Evolutionary conservation across 768 basidiomycete genomes (phyloP).

Genomic region (Pleurotus tuber-regium): DNA sequence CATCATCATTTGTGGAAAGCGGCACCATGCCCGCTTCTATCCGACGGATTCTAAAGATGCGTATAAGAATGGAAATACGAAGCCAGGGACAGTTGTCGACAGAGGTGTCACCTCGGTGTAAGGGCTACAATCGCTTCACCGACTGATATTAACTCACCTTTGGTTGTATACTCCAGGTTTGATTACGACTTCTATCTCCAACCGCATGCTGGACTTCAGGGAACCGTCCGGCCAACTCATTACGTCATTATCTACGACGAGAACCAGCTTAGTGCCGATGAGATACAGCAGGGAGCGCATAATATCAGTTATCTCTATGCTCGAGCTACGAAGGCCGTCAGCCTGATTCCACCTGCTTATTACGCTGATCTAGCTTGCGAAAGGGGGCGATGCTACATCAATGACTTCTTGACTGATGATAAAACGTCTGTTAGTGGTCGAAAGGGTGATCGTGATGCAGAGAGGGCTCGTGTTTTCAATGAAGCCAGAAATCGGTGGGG

Average conservation of each 20-base stretch:
- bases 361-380: constrained; percentile 85
- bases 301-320: constrained; percentile 73
- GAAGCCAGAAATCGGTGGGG: constrained; percentile 53
- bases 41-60: constrained; percentile 47
- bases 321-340: constrained; percentile 82
- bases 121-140: too few species aligned
- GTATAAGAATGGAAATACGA: constrained; percentile 71
- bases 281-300: constrained; percentile 72
- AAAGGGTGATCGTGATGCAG: constrained; percentile 35
- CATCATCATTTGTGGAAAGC: constrained; percentile 69
- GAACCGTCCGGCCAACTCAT: constrained; percentile 69
- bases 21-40: constrained; percentile 43
- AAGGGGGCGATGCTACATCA: constrained; percentile 72
- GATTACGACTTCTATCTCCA: constrained; percentile 70
- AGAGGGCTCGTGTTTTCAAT: constrained; percentile 35
- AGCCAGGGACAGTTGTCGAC: constrained; percentile 79
- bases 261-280: constrained; percentile 62
- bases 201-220: constrained; percentile 74
- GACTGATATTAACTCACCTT: background rate
- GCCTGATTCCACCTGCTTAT: constrained; percentile 76
- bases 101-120: constrained; percentile 72
- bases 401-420: constrained; percentile 60
- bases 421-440: constrained; percentile 35
- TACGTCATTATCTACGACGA: constrained; percentile 84
- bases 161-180: constrained; percentile 35